Evolutionary conservation across 1,284 basidiomycete species (phyloP), one percentile per base, ranked within the genome.

Genomic region (Ustilago crameri): DNA sequence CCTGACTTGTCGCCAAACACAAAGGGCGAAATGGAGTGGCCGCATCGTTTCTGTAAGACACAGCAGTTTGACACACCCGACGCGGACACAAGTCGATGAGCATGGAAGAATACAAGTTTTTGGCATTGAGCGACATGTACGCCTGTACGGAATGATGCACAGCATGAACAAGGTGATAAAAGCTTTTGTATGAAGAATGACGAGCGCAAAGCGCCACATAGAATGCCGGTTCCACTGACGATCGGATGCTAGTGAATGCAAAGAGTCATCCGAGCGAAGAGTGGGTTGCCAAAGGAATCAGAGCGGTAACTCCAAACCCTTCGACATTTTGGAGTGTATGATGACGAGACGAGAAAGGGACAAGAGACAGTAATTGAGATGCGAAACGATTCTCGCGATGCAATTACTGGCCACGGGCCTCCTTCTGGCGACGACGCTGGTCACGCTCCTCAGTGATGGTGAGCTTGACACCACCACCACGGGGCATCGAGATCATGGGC

Each of bases 381-480:
- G 38, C 48, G 37, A 50, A 44, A 14, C 9, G 34, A 51, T 18
- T 24, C n/a, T n/a, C n/a, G 42, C 41, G 24, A 37, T 34, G 49
- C 51, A 45, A 47, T 71, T 71, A 71, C 68, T 71, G 62, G 56
- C 63, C 59, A 58, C 63, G 68, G 18, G 68, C 68, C 69, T 81
- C 77, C 68, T 72, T 68, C 76, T 79, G 75, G 63, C 78, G 77
- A 32, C 75, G 57, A 40, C 67, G 67, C 74, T 82, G 83, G 74
- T 84, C 84, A 68, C 84, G 83, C 81, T 84, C 84, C 78, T 85
- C 84, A n/a, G 84, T 79, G 65, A 85, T 85, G 54, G 81, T 76
- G 62, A 96, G 91, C 87, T 95, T 95, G 84, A 90, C 91, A 87
- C 95, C 96, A 89, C 96, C 96, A 86, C 95, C 95, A 87, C 93